Percentiles rank a stretch among this genome's conserved stretches.
These are phyloP conservation scores for Raphanus raphanistrum DNA, from an alignment of 345 rosid genomes.

Conservation along the genomic window DNA sequence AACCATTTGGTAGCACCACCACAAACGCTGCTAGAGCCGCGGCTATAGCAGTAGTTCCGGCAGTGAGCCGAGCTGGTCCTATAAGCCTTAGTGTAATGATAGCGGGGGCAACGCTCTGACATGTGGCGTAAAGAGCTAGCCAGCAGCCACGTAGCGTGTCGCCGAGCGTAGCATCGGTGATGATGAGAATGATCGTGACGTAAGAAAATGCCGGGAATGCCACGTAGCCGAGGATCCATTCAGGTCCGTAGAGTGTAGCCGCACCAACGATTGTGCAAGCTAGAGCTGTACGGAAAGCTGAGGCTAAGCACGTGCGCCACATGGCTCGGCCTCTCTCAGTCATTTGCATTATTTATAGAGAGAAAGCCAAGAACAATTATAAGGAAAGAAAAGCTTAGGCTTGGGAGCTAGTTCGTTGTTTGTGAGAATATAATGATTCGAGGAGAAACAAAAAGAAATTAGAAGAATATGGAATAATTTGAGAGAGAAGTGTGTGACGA, in stretches of 20 bases:
- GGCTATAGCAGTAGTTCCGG: conserved; percentile 53
- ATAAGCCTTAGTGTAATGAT: conserved; percentile 62
- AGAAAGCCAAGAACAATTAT: neutral
- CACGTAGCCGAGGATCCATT: conserved; percentile 43
- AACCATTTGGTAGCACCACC: conserved; percentile 55
- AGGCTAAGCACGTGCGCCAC: conserved; percentile 66
- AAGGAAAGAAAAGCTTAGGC: conserved; percentile 17
- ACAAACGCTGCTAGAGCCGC: conserved; percentile 60
- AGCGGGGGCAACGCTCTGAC: conserved; percentile 70
- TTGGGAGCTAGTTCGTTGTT: conserved; percentile 42
- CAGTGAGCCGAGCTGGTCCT: conserved; percentile 61
- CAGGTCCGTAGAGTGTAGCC: conserved; percentile 67
- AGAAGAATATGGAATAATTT: conserved; percentile 38
- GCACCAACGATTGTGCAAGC: conserved; percentile 77
- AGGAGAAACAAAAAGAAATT: conserved; percentile 9
- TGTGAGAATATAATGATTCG: conserved; percentile 35
- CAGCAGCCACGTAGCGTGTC: conserved; percentile 71
- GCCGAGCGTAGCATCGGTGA: conserved; percentile 76
- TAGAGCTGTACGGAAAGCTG: conserved; percentile 69
- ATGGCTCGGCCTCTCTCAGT: conserved; percentile 48
- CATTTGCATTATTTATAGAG: conserved; percentile 34
- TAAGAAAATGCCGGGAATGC: conserved; percentile 84
- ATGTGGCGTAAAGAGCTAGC: conserved; percentile 71
- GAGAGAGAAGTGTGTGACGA: conserved; percentile 37
- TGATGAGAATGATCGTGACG: conserved; percentile 59